Percentiles rank a stretch among this genome's conserved stretches.
Evolutionary conservation across 78 protist species (phyloP).

Genomic region (Guillardia theta): DNA sequence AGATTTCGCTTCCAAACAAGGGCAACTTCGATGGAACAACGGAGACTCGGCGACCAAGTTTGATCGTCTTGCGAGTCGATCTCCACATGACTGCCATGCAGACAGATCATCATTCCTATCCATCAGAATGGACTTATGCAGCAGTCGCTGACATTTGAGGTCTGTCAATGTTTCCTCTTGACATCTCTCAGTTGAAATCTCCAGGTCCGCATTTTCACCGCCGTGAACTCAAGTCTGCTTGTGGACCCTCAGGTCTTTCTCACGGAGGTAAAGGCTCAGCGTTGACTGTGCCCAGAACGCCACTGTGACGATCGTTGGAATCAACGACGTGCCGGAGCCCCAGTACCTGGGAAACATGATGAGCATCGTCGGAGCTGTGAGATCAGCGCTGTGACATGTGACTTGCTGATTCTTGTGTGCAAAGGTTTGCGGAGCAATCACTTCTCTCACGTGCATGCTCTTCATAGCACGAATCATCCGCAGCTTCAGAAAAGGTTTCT

Average conservation of each 20-base stretch:
- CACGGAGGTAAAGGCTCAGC: background rate
- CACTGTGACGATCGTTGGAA: background rate
- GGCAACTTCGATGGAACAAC: background rate
- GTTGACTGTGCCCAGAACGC: background rate
- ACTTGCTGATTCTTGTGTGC: too few species aligned
- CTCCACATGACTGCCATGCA: too few species aligned
- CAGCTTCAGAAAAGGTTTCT: too few species aligned
- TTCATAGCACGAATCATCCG: background rate
- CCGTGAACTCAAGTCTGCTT: background rate
- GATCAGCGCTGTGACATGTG: too few species aligned
- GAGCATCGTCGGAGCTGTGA: background rate
- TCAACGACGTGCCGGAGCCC: conserved; percentile 4
- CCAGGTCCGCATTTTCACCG: background rate
- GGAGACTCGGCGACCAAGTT: background rate
- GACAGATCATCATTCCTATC: too few species aligned
- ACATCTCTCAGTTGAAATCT: too few species aligned
- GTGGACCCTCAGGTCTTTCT: too few species aligned
- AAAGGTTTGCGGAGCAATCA: background rate
- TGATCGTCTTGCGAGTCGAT: too few species aligned
- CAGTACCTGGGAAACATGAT: background rate
- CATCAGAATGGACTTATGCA: too few species aligned
- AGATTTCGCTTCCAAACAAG: background rate
- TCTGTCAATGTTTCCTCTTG: too few species aligned
- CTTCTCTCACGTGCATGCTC: background rate
- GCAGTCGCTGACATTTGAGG: too few species aligned